phyloP scores from a whole-genome alignment of 176 grass and related monocot species.

The Carex parvula region DNA sequence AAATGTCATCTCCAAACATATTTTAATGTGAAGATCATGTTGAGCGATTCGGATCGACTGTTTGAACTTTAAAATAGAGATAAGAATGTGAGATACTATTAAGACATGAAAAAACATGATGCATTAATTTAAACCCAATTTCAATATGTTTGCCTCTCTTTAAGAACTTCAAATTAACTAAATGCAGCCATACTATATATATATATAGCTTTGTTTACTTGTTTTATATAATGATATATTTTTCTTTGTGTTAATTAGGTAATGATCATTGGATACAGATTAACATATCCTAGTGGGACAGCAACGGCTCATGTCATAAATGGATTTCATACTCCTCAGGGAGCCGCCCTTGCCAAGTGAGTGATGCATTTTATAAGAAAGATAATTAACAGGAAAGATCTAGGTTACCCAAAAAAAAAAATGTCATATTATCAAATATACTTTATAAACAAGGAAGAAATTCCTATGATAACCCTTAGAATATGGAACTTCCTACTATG shows the following conservation, averaged over 20 bases:
- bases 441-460: background rate
- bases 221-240: background rate
- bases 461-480: background rate
- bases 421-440: background rate
- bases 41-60: no score
- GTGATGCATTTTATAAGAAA: background rate
- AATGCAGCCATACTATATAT: background rate
- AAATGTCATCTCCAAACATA: no score
- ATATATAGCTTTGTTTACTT: background rate
- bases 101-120: no score
- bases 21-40: no score
- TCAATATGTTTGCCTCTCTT: background rate
- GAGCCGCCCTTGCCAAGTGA: slow-evolving; percentile 44
- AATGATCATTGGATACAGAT: slow-evolving; percentile 49
- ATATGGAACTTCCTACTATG: background rate
- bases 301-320: slow-evolving; percentile 64
- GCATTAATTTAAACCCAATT: no score
- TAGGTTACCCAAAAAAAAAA: background rate
- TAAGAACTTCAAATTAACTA: background rate
- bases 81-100: no score
- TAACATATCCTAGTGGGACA: slow-evolving; percentile 59
- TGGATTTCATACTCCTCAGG: slow-evolving; percentile 54
- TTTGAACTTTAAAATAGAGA: no score
- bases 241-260: slow-evolving; percentile 23
- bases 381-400: background rate